These are phyloP conservation scores for Leccinum pallidistipes DNA, from an alignment of 1,284 basidiomycete genomes.

Conservation along the genomic window DNA sequence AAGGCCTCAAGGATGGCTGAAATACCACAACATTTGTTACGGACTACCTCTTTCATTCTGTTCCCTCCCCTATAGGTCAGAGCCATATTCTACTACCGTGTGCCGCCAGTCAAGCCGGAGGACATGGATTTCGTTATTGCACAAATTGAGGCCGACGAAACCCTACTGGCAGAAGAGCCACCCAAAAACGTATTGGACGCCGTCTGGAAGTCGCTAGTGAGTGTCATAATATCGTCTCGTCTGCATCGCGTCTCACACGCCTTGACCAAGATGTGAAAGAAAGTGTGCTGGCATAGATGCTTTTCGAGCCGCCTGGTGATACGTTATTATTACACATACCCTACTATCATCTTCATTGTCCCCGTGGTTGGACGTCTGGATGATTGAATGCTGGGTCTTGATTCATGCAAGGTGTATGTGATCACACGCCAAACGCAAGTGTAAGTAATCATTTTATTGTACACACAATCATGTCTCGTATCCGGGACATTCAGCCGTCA, in stretches of 20 bases:
- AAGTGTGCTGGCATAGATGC: neutral
- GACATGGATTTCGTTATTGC: slow-evolving; percentile 84
- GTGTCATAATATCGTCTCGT: slow-evolving; percentile 27
- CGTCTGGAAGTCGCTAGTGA: slow-evolving; percentile 73
- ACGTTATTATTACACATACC: neutral
- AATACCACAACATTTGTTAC: slow-evolving; percentile 65
- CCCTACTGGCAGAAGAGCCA: slow-evolving; percentile 72
- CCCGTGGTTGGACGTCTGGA: too few relatives aligned
- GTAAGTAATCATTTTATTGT: neutral
- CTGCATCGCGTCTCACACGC: neutral
- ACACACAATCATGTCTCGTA: slow-evolving; percentile 5
- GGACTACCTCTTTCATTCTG: slow-evolving; percentile 72
- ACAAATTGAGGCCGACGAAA: slow-evolving; percentile 71
- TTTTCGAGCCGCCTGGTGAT: neutral
- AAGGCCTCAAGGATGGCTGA: slow-evolving; percentile 64
- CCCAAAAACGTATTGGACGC: slow-evolving; percentile 66
- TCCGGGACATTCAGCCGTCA: slow-evolving; percentile 4
- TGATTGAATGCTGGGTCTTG: too few relatives aligned
- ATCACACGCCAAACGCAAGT: too few relatives aligned
- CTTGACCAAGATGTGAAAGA: slow-evolving; percentile 27
- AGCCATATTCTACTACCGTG: slow-evolving; percentile 53
- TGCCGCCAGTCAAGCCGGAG: slow-evolving; percentile 44
- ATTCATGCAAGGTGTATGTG: too few relatives aligned
- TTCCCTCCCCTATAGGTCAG: slow-evolving; percentile 76
- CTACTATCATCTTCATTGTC: too few relatives aligned